A percentile compares a stretch with the other conserved stretches of the same genome.
Conservation (phyloP, 2,329 filamentous ascomycete species). For the Calycina herbarum region DNA sequence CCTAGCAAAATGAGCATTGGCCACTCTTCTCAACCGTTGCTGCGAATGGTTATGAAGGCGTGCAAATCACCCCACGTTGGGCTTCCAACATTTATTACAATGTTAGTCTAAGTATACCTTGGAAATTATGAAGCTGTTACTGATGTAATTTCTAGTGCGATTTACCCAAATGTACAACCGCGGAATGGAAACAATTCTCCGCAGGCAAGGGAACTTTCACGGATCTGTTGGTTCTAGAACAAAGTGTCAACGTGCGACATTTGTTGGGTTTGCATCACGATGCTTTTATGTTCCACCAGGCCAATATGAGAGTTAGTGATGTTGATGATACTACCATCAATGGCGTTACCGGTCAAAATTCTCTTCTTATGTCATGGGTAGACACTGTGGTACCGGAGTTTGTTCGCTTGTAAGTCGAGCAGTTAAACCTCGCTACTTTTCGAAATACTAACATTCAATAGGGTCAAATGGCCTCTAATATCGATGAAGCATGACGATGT, state of each 20-base stretch:
- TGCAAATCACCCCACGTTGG: slow-evolving; percentile 59
- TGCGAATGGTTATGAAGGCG: slow-evolving; percentile 55
- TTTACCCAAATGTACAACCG: slow-evolving; percentile 47
- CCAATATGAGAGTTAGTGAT: slow-evolving; percentile 55
- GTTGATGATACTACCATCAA: slow-evolving; percentile 29
- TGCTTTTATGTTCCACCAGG: slow-evolving; percentile 49
- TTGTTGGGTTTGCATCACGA: slow-evolving; percentile 49
- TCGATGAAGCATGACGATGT: slow-evolving; percentile 57
- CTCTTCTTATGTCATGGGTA: slow-evolving; percentile 25
- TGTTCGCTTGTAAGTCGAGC: slow-evolving; percentile 9
- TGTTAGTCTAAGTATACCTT: background rate
- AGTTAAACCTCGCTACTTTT: background rate
- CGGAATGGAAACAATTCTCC: slow-evolving; percentile 58
- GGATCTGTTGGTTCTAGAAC: slow-evolving; percentile 51
- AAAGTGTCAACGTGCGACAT: slow-evolving; percentile 54
- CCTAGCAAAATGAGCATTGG: slow-evolving; percentile 45
- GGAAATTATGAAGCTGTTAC: background rate
- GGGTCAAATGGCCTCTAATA: slow-evolving; percentile 50
- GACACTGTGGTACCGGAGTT: slow-evolving; percentile 27
- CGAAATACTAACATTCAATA: slow-evolving; percentile 7
- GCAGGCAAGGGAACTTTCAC: slow-evolving; percentile 53
- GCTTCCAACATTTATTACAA: slow-evolving; percentile 29
- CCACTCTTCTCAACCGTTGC: slow-evolving; percentile 52
- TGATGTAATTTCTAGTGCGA: slow-evolving; percentile 9
- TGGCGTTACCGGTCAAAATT: slow-evolving; percentile 16